Percentiles rank a stretch among this genome's conserved stretches.
phyloP scores from a whole-genome alignment of 140 eudicot genomes.

The Artemisia princeps region DNA sequence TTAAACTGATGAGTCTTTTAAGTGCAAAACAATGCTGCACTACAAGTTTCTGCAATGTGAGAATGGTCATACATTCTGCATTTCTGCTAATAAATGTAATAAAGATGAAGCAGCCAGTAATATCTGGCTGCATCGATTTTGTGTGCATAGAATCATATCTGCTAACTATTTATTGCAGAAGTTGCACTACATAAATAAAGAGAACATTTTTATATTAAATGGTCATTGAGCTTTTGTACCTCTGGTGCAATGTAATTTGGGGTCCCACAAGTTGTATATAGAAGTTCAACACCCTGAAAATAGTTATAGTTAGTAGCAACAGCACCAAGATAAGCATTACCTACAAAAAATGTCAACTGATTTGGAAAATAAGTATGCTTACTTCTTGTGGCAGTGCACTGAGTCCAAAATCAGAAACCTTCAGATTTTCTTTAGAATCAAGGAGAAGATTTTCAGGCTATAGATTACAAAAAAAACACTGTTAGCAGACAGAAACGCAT shows the following conservation, averaged over 20 bases:
- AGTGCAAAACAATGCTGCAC: no score
- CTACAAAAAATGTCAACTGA: not conserved
- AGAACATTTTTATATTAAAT: slow-evolving; percentile 4
- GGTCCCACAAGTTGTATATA: slow-evolving; percentile 95
- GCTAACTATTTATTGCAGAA: slow-evolving; percentile 1
- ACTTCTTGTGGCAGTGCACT: slow-evolving; percentile 92
- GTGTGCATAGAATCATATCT: not conserved
- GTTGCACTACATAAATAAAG: slow-evolving; percentile 3
- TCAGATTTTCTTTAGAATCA: slow-evolving; percentile 66
- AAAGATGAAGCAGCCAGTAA: not conserved
- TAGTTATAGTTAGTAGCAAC: slow-evolving; percentile 11
- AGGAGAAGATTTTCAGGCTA: slow-evolving; percentile 97
- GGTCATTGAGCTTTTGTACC: slow-evolving; percentile 39
- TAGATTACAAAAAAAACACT: slow-evolving; percentile 23
- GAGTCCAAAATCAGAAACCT: slow-evolving; percentile 98
- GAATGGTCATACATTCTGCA: no score
- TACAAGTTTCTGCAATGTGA: no score
- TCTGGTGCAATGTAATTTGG: slow-evolving; percentile 99
- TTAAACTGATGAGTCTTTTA: no score
- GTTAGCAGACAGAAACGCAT: slow-evolving; percentile 17
- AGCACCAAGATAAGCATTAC: slow-evolving; percentile 1
- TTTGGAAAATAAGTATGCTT: slow-evolving; percentile 21
- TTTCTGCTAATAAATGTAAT: not conserved
- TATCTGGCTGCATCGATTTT: not conserved
- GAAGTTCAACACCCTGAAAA: slow-evolving; percentile 86